Evolutionary conservation across 2,329 filamentous ascomycete species (phyloP).

Genomic region (Emergomyces africanus): DNA sequence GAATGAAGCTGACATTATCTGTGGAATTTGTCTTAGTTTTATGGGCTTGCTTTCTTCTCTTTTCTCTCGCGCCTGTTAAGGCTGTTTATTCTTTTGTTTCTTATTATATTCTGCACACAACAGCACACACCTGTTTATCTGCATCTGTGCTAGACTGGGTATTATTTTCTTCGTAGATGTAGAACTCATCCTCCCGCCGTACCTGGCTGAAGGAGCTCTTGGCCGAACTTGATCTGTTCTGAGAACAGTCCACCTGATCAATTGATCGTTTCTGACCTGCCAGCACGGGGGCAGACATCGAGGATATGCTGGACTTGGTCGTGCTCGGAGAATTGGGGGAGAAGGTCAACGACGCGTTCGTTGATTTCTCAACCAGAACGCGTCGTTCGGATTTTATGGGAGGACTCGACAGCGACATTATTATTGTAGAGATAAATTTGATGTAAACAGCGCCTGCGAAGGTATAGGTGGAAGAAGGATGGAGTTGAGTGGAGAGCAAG

Average conservation of each 20-base stretch:
- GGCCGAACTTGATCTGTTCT: conserved; percentile 8
- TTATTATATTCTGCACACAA: neutral
- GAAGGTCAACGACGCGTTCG: conserved; percentile 29
- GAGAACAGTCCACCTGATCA: conserved; percentile 24
- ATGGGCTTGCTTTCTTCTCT: neutral
- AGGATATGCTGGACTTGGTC: conserved; percentile 10
- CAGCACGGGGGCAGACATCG: conserved; percentile 21
- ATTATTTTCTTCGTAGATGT: conserved; percentile 13
- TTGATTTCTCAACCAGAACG: conserved; percentile 29
- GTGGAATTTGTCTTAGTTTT: neutral
- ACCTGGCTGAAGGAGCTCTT: conserved; percentile 12
- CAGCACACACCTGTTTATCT: conserved; percentile 11
- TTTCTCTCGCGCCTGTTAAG: neutral
- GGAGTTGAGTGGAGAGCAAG: neutral
- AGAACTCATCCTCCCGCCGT: conserved; percentile 10
- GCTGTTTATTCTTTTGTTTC: neutral
- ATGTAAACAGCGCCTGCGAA: neutral
- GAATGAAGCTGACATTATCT: neutral
- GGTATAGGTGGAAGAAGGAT: neutral
- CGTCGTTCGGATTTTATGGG: conserved; percentile 26
- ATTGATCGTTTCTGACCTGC: conserved; percentile 30
- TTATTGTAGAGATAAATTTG: neutral
- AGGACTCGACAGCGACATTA: conserved; percentile 16
- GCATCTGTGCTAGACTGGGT: conserved; percentile 9
- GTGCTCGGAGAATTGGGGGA: conserved; percentile 11